phyloP scores from a whole-genome alignment of 371 early-diverging fungal species.

The Choanephora cucurbitarum region DNA sequence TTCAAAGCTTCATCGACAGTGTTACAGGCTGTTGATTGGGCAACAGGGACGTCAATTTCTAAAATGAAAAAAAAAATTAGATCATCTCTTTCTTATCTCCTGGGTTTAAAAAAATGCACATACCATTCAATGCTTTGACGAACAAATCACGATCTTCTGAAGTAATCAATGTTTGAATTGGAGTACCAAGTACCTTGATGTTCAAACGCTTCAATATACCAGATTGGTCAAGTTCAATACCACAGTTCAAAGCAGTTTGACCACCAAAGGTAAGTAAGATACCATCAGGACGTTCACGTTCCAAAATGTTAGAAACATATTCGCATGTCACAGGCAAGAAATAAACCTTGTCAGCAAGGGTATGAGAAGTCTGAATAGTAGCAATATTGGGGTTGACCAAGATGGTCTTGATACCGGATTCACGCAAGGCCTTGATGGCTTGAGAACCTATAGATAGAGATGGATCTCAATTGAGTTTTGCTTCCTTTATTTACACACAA shows the following conservation, averaged over 20 bases:
- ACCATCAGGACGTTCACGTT: conserved; percentile 93
- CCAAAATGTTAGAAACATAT: conserved; percentile 84
- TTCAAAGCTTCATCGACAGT: conserved; percentile 81
- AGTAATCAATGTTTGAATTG: conserved; percentile 84
- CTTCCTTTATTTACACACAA: no score
- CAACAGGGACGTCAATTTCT: conserved; percentile 86
- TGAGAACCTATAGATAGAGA: conserved; percentile 64
- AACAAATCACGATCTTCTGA: conserved; percentile 95
- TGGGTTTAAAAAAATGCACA: conserved; percentile 11
- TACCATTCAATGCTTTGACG: conserved; percentile 81
- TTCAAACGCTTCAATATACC: conserved; percentile 75
- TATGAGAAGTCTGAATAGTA: conserved; percentile 94
- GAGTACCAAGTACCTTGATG: conserved; percentile 93
- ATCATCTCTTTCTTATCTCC: conserved; percentile 23
- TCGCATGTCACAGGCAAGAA: conserved; percentile 95
- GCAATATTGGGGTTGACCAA: conserved; percentile 97
- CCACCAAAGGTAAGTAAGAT: conserved; percentile 94
- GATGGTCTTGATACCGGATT: conserved; percentile 86
- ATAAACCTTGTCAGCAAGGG: conserved; percentile 91
- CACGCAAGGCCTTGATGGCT: conserved; percentile 95
- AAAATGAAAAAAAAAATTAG: conserved; percentile 12
- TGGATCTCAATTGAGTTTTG: neutral
- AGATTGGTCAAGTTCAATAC: conserved; percentile 80
- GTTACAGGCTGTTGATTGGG: conserved; percentile 82
- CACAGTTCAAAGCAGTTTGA: conserved; percentile 92